These are phyloP conservation scores for Sequoiadendron giganteum DNA, from an alignment of 75 land plant species.

Conservation along the genomic window DNA sequence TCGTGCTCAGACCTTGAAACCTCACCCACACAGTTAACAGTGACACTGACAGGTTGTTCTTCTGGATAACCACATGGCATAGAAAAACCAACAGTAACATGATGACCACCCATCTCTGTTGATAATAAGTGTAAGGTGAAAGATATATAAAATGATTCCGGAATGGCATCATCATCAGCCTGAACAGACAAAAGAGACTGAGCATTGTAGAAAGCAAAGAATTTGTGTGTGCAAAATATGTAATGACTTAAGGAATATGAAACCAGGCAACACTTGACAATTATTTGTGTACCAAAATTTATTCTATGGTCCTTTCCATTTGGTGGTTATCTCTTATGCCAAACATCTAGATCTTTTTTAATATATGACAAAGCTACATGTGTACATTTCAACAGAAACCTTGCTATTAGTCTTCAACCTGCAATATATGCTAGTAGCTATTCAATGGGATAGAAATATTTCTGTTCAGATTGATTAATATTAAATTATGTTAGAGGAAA, in stretches of 20 bases:
- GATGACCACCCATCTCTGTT: conserved; percentile 15
- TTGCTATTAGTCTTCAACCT: neutral
- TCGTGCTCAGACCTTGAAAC: conserved; percentile 12
- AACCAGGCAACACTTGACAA: neutral
- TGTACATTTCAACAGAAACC: neutral
- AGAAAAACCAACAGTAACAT: conserved; percentile 10
- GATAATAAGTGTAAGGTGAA: conserved; percentile 13
- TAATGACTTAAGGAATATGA: neutral
- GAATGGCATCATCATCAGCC: conserved; percentile 1
- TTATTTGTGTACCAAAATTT: neutral
- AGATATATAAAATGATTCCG: conserved; percentile 9
- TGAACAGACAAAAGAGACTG: neutral
- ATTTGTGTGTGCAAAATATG: neutral
- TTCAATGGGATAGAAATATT: neutral
- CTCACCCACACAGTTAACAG: conserved; percentile 8
- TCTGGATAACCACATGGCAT: conserved; percentile 19
- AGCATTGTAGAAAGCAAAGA: neutral
- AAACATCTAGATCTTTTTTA: neutral
- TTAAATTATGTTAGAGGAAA: neutral
- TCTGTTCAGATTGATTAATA: neutral
- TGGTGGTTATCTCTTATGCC: neutral
- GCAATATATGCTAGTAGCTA: neutral
- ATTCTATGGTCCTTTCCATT: neutral
- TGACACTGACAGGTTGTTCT: conserved; percentile 14
- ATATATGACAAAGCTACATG: neutral